These are phyloP conservation scores for Pseudodiploospora longispora DNA, from an alignment of 2,329 filamentous ascomycete genomes.

Conservation along the genomic window DNA sequence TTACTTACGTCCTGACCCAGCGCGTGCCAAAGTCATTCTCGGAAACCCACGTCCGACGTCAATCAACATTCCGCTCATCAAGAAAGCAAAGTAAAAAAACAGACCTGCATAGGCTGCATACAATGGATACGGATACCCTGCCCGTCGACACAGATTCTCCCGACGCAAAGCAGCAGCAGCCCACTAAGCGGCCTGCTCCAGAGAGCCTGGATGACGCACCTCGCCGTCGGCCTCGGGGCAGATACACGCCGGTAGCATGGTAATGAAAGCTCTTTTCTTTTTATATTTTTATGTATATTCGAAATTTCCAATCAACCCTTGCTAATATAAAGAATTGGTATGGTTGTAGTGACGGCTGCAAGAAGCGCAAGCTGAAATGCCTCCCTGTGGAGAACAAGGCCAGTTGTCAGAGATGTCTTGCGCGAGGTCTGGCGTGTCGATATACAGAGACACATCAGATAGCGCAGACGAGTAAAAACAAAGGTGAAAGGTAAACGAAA, in stretches of 20 bases:
- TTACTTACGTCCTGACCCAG: no score
- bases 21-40: no score
- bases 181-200: neutral
- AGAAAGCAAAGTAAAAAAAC: no score
- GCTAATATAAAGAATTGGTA: slow-evolving; percentile 30
- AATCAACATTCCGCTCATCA: no score
- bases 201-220: neutral
- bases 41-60: no score
- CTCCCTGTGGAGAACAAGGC: slow-evolving; percentile 16
- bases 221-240: slow-evolving; percentile 14
- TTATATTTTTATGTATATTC: slow-evolving; percentile 6
- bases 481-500: slow-evolving; percentile 14
- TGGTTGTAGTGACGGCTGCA: slow-evolving; percentile 1
- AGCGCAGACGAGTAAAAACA: slow-evolving; percentile 13
- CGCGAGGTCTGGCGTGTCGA: slow-evolving; percentile 18
- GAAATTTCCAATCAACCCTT: slow-evolving; percentile 23
- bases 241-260: slow-evolving; percentile 31
- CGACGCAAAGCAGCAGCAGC: no score
- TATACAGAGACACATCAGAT: slow-evolving; percentile 14
- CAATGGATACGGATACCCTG: no score
- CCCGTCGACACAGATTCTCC: no score
- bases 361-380: slow-evolving; percentile 21
- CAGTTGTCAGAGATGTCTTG: slow-evolving; percentile 23
- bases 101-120: no score
- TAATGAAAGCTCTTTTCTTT: slow-evolving; percentile 12